A percentile compares a stretch with the other conserved stretches of the same genome.
These are phyloP conservation scores for Davidsoniella australis DNA, from an alignment of 2,329 filamentous ascomycete genomes.

Conservation along the genomic window DNA sequence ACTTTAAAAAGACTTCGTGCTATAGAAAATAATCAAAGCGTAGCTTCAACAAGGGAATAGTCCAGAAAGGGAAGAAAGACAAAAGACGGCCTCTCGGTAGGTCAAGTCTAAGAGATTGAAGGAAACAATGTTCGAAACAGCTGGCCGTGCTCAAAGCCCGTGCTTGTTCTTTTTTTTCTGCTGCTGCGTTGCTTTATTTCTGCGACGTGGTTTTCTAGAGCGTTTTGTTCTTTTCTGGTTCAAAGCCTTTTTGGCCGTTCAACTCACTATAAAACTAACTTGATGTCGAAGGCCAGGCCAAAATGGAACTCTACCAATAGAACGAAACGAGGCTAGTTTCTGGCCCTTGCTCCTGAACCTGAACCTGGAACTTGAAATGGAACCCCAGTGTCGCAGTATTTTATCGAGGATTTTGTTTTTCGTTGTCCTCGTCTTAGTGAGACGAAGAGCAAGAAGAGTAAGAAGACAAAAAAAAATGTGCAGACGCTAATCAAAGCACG, in stretches of 20 bases:
- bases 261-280: neutral
- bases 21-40: no score
- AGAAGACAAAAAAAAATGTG: neutral
- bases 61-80: no score
- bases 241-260: neutral
- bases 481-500: neutral
- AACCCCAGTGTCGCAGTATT: constrained; percentile 3
- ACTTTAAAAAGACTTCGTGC: neutral
- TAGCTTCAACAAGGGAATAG: no score
- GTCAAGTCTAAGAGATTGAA: constrained; percentile 1
- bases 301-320: constrained; percentile 8
- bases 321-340: constrained; percentile 13
- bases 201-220: no score
- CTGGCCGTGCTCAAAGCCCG: no score
- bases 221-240: no score
- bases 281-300: neutral
- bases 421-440: neutral
- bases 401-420: neutral
- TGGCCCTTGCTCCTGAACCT: constrained; percentile 12
- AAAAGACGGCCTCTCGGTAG: neutral
- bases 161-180: no score
- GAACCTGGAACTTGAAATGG: constrained; percentile 12
- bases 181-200: no score
- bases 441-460: neutral
- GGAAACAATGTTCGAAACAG: neutral